phyloP scores from a whole-genome alignment of 2,329 filamentous ascomycete species.

The Trichoderma arundinaceum region DNA sequence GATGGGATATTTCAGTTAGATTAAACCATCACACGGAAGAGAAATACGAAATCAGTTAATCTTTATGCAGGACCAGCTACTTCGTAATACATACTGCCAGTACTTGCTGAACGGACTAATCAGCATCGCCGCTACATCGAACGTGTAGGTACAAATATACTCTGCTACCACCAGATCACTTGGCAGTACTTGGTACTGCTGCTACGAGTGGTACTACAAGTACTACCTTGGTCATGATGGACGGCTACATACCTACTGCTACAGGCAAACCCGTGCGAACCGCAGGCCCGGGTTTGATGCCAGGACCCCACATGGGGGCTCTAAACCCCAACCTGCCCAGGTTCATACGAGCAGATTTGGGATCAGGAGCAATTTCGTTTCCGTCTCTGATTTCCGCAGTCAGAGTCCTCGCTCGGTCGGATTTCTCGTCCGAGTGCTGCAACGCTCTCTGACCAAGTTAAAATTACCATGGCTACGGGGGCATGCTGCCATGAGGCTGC shows the following conservation, averaged over 20 bases:
- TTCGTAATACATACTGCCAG: not conserved
- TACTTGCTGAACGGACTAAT: conserved; percentile 1
- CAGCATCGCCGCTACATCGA: not conserved
- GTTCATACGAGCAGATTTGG: conserved; percentile 26
- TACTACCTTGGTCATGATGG: not conserved
- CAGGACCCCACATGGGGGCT: conserved; percentile 20
- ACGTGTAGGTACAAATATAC: not conserved
- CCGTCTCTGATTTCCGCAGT: conserved; percentile 14
- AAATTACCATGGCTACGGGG: not conserved
- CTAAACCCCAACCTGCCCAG: conserved; percentile 26
- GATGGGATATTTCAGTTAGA: conserved; percentile 25
- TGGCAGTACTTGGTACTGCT: not conserved
- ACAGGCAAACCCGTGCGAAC: conserved; percentile 1
- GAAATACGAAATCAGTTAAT: conserved; percentile 21
- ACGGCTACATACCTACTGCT: not conserved
- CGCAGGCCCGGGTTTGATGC: conserved; percentile 2
- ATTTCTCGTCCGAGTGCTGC: conserved; percentile 7
- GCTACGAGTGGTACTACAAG: not conserved
- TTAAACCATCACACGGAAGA: conserved; percentile 15
- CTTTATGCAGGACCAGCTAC: conserved; percentile 12
- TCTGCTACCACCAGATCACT: not conserved
- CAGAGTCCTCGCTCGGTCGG: conserved; percentile 6
- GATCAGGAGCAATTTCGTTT: conserved; percentile 29
- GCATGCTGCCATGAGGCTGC: not conserved
- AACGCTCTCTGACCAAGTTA: not conserved